Percentiles rank a stretch among this genome's conserved stretches.
Conservation (phyloP, 2,329 filamentous ascomycete genomes). For the Blastomyces silverae region DNA sequence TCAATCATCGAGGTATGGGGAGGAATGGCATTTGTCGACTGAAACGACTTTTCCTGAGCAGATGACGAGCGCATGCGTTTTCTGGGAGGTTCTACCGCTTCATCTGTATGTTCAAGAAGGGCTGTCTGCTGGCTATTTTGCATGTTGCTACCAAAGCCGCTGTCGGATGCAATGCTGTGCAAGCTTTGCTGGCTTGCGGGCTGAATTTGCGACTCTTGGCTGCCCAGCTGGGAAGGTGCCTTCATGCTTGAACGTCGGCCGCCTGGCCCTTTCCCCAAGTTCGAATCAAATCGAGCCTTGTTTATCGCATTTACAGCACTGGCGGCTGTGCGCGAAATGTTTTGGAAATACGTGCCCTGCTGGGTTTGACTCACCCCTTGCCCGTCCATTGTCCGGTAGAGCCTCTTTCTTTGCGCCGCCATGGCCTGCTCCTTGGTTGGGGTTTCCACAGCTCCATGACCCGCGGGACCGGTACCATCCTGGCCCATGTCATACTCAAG, state of each 20-base stretch:
- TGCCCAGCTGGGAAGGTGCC: conserved; percentile 58
- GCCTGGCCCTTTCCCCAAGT: conserved; percentile 60
- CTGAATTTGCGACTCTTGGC: conserved; percentile 59
- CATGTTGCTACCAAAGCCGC: conserved; percentile 61
- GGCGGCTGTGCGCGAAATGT: conserved; percentile 87
- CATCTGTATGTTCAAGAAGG: conserved; percentile 40
- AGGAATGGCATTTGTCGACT: conserved; percentile 27
- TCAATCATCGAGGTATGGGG: conserved; percentile 36
- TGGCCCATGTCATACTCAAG: conserved; percentile 46
- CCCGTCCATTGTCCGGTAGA: conserved; percentile 73
- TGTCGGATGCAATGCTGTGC: conserved; percentile 64
- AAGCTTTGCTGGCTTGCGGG: conserved; percentile 69
- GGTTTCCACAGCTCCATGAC: conserved; percentile 74
- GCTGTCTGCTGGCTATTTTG: conserved; percentile 44
- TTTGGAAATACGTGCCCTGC: conserved; percentile 91
- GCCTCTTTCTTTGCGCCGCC: conserved; percentile 86
- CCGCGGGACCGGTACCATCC: conserved; percentile 57
- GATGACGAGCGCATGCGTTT: conserved; percentile 63
- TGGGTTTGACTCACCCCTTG: conserved; percentile 56
- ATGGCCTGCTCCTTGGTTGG: conserved; percentile 98
- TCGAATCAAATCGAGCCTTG: conserved; percentile 90
- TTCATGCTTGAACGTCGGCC: conserved; percentile 62
- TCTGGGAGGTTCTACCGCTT: conserved; percentile 55
- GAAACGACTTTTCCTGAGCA: conserved; percentile 34
- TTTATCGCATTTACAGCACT: conserved; percentile 93